Conservation (phyloP, 2,329 filamentous ascomycete species). For the Helotiales sp. region DNA sequence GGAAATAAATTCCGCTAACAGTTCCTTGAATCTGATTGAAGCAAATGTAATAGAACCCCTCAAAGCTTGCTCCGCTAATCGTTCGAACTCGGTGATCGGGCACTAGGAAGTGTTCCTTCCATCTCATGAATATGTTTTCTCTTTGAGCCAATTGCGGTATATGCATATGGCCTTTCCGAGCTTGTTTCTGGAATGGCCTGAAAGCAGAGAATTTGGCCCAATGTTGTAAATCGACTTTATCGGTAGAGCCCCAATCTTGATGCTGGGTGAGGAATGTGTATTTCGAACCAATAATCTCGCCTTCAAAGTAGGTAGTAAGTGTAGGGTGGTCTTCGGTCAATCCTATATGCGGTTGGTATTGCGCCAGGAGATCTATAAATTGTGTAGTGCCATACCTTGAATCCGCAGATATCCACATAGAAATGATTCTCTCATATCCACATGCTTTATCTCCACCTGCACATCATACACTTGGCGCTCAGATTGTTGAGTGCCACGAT, state of each 20-base stretch:
- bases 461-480: conserved; percentile 93
- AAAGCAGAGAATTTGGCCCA: conserved; percentile 91
- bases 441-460: conserved; percentile 94
- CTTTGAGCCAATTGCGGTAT: conserved; percentile 71
- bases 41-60: conserved; percentile 99
- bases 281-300: conserved; percentile 94
- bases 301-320: conserved; percentile 97
- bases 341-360: conserved; percentile 50
- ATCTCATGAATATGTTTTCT: conserved; percentile 96
- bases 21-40: conserved; percentile 89
- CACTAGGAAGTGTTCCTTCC: conserved; percentile 98
- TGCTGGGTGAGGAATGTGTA: conserved; percentile 93
- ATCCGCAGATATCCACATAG: conserved; percentile 94
- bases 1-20: conserved; percentile 95
- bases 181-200: conserved; percentile 66
- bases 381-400: conserved; percentile 61
- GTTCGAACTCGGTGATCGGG: conserved; percentile 90
- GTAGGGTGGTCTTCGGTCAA: conserved; percentile 94
- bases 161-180: conserved; percentile 58
- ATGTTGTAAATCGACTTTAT: conserved; percentile 89
- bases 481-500: conserved; percentile 88
- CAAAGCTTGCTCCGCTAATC: conserved; percentile 92
- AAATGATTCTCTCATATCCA: conserved; percentile 91
- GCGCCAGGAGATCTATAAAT: background rate
- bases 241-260: conserved; percentile 85